A percentile compares a stretch with the other conserved stretches of the same genome.
Evolutionary conservation across 306 rosid genomes (phyloP).

Genomic region (Calophaca sinica): DNA sequence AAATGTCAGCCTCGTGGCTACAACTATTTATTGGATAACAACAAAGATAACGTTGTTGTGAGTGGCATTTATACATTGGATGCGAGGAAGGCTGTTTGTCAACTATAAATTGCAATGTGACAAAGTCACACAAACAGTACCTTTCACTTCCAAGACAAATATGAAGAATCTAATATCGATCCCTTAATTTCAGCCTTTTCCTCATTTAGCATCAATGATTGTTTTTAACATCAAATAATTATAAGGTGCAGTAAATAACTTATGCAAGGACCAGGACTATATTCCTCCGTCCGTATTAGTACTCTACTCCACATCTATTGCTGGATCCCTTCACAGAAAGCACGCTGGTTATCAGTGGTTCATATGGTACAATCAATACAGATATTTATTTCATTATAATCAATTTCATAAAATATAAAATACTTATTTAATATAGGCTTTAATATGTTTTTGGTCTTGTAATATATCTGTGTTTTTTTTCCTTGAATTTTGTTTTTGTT

Average conservation of each 20-base stretch:
- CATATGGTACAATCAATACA: constrained; percentile 16
- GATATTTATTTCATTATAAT: constrained; percentile 10
- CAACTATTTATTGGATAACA: constrained; percentile 37
- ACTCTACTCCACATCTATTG: not conserved
- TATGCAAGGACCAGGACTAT: not conserved
- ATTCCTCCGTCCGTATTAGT: constrained; percentile 1
- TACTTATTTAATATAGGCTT: not conserved
- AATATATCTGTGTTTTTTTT: too few relatives aligned
- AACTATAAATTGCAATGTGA: constrained; percentile 42
- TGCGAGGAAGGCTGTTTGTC: constrained; percentile 30
- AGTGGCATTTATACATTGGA: constrained; percentile 42
- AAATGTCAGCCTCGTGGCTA: constrained; percentile 33
- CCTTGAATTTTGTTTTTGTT: too few relatives aligned
- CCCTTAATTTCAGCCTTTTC: not conserved
- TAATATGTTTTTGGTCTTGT: too few relatives aligned
- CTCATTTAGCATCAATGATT: constrained; percentile 15
- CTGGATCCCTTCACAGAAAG: not conserved
- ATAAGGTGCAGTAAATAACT: constrained; percentile 31
- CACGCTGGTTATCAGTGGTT: constrained; percentile 6
- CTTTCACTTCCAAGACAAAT: constrained; percentile 36
- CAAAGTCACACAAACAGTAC: constrained; percentile 31
- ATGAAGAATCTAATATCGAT: not conserved
- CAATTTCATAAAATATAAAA: not conserved
- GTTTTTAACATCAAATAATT: constrained; percentile 24
- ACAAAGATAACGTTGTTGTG: constrained; percentile 43